phyloP scores from a whole-genome alignment of 768 basidiomycete species.

The Naganishia antarctica region DNA sequence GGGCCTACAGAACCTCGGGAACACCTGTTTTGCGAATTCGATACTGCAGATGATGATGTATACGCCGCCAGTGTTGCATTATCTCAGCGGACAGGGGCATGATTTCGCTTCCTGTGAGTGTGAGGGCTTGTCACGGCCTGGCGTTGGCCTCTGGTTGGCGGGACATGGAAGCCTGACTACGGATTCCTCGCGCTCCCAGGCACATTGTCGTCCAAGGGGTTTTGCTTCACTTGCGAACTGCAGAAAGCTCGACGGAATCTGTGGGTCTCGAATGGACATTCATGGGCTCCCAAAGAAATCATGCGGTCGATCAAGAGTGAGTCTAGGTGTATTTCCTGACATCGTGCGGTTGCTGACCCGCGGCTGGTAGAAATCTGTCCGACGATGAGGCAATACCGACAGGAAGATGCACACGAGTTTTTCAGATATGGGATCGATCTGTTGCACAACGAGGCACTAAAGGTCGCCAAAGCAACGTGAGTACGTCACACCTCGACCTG shows the following conservation, averaged over 20 bases:
- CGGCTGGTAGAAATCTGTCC: constrained; percentile 74
- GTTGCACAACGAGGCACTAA: constrained; percentile 77
- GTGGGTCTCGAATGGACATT: constrained; percentile 43
- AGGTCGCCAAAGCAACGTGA: constrained; percentile 61
- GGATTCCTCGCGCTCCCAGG: too few relatives aligned
- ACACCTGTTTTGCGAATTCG: constrained; percentile 95
- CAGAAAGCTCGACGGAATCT: constrained; percentile 59
- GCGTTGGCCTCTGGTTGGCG: too few relatives aligned
- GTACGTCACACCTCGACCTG: constrained; percentile 45
- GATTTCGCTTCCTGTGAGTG: constrained; percentile 11
- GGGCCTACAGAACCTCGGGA: constrained; percentile 79
- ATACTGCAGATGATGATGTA: constrained; percentile 88
- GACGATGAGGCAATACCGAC: constrained; percentile 80
- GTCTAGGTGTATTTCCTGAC: constrained; percentile 36
- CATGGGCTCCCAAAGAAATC: constrained; percentile 65
- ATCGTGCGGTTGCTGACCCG: constrained; percentile 10
- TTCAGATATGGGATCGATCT: constrained; percentile 89
- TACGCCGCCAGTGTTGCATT: constrained; percentile 66
- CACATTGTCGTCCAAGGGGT: constrained; percentile 45
- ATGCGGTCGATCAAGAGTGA: constrained; percentile 66
- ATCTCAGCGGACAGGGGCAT: background rate
- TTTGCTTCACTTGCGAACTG: constrained; percentile 77
- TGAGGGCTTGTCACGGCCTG: background rate
- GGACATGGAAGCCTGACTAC: too few relatives aligned
- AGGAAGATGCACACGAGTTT: constrained; percentile 98